A percentile compares a stretch with the other conserved stretches of the same genome.
Conservation (phyloP, 2,329 filamentous ascomycete species). For the Geosmithia morbida region DNA sequence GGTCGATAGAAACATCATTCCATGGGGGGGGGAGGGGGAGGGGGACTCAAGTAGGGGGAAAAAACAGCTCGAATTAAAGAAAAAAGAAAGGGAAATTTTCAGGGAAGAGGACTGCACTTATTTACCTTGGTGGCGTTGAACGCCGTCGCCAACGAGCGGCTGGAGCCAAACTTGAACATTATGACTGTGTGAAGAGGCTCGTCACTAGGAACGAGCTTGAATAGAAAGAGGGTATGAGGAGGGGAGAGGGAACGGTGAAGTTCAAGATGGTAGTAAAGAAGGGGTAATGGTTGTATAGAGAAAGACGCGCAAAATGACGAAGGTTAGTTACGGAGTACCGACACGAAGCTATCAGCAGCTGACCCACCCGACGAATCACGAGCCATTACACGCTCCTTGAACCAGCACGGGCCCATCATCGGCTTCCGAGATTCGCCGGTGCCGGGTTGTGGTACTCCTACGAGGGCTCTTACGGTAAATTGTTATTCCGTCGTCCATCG, state of each 20-base stretch:
- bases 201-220: neutral
- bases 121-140: slow-evolving; percentile 63
- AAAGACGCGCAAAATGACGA: slow-evolving; percentile 5
- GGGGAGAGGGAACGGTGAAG: slow-evolving; percentile 1
- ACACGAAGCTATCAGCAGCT: slow-evolving; percentile 3
- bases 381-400: neutral
- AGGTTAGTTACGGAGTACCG: slow-evolving; percentile 1
- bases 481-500: neutral
- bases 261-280: slow-evolving; percentile 3
- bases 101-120: neutral
- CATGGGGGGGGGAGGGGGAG: too few relatives aligned
- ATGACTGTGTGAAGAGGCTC: slow-evolving; percentile 12
- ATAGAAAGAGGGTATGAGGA: neutral
- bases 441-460: neutral
- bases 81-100: neutral
- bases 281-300: slow-evolving; percentile 3
- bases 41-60: slow-evolving; percentile 1
- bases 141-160: slow-evolving; percentile 66
- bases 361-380: slow-evolving; percentile 1
- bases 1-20: too few relatives aligned
- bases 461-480: neutral
- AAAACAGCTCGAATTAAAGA: neutral
- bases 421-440: slow-evolving; percentile 3
- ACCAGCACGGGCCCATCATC: neutral
- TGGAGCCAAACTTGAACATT: slow-evolving; percentile 85